These are phyloP conservation scores for Pleurotus ostreatus DNA, from an alignment of 768 basidiomycete species.

Conservation along the genomic window DNA sequence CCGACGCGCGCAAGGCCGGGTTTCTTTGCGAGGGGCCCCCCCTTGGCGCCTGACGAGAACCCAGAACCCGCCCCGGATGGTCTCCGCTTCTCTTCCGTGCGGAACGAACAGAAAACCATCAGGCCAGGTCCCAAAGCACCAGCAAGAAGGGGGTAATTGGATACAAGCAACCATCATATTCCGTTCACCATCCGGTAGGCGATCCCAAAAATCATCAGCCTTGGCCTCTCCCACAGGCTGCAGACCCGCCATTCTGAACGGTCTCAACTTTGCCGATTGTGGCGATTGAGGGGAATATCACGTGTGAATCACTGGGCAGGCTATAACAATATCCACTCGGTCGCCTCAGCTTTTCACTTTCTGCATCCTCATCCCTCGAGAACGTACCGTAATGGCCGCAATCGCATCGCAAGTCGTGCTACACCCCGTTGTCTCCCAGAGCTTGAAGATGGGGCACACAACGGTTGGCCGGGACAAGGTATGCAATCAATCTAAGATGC, in stretches of 20 bases:
- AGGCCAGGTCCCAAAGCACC: no score
- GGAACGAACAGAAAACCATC: no score
- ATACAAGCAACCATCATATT: background rate
- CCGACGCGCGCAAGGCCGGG: no score
- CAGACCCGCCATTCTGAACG: background rate
- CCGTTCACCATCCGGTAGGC: background rate
- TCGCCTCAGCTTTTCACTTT: slow-evolving; percentile 1
- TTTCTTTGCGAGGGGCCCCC: no score
- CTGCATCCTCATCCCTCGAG: background rate
- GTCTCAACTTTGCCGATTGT: slow-evolving; percentile 2
- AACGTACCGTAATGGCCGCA: slow-evolving; percentile 34
- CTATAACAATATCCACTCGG: slow-evolving; percentile 11
- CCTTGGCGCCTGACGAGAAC: no score
- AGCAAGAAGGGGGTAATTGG: background rate
- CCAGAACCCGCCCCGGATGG: no score
- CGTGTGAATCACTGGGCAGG: slow-evolving; percentile 15
- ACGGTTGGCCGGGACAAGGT: slow-evolving; percentile 93
- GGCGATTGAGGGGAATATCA: slow-evolving; percentile 13
- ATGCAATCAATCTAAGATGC: slow-evolving; percentile 10
- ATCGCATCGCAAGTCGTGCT: slow-evolving; percentile 76
- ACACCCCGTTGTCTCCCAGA: slow-evolving; percentile 75
- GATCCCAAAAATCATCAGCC: background rate
- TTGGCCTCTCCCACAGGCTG: background rate
- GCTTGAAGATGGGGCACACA: slow-evolving; percentile 73
- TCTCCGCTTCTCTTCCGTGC: no score